These are phyloP conservation scores for Pleodorina starrii DNA, from an alignment of 139 green algal species.

Conservation along the genomic window DNA sequence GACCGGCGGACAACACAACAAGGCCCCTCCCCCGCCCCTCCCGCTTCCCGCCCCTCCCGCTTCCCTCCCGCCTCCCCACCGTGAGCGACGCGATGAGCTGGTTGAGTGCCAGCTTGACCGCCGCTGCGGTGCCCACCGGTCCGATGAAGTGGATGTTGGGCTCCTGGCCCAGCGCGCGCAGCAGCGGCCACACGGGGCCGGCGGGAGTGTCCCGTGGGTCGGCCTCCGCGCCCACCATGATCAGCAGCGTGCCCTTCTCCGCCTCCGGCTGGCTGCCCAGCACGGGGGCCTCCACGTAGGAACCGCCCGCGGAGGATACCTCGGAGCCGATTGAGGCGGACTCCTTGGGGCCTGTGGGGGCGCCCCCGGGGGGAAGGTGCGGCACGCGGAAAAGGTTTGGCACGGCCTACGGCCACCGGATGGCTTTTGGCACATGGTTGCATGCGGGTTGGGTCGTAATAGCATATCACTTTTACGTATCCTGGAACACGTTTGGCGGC, in stretches of 20 bases:
- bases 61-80: not conserved
- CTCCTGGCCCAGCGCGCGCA: conserved; percentile 30
- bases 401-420: no score
- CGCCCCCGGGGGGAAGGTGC: no score
- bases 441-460: no score
- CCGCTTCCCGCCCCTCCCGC: no score
- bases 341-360: conserved; percentile 43
- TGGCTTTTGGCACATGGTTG: no score
- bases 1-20: no score
- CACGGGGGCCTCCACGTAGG: conserved; percentile 43
- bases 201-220: not conserved
- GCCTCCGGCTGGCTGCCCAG: conserved; percentile 47
- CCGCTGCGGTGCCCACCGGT: conserved; percentile 35
- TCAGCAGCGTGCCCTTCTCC: conserved; percentile 40
- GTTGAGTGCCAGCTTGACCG: conserved; percentile 43
- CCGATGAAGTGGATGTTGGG: conserved; percentile 46
- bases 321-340: not conserved
- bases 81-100: conserved; percentile 45
- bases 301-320: not conserved
- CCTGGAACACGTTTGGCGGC: no score
- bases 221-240: conserved; percentile 36
- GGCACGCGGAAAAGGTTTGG: no score
- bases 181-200: conserved; percentile 30
- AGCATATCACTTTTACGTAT: no score
- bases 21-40: no score